Evolutionary conservation across 2,329 filamentous ascomycete species (phyloP).

Genomic region (Talaromyces piceae): DNA sequence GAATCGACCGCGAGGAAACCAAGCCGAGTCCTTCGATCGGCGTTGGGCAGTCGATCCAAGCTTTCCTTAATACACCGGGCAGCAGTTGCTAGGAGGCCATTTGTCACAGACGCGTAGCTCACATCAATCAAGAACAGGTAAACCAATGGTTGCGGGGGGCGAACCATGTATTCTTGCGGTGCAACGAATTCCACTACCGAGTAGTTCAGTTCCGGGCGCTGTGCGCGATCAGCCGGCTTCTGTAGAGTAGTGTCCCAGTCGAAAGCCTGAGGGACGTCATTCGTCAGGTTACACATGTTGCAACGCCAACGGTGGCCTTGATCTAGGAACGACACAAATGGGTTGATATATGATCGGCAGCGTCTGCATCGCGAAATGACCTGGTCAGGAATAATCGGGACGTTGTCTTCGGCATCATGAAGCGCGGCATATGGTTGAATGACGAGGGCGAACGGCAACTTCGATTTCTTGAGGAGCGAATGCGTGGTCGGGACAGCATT

Average conservation of each 20-base stretch:
- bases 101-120: constrained; percentile 82
- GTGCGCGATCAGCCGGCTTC: constrained; percentile 86
- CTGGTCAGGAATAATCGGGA: constrained; percentile 91
- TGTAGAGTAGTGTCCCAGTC: constrained; percentile 94
- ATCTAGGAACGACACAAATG: constrained; percentile 92
- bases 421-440: constrained; percentile 93
- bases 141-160: constrained; percentile 87
- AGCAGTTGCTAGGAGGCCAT: constrained; percentile 81
- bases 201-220: constrained; percentile 86
- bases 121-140: constrained; percentile 96
- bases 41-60: constrained; percentile 95
- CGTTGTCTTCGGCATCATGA: constrained; percentile 83
- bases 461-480: constrained; percentile 91
- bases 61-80: constrained; percentile 92
- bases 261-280: constrained; percentile 97
- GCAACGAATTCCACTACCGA: constrained; percentile 97
- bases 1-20: constrained; percentile 95
- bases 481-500: constrained; percentile 91
- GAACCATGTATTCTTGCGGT: constrained; percentile 98
- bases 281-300: constrained; percentile 99
- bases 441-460: constrained; percentile 86
- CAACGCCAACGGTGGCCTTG: constrained; percentile 97
- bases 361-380: constrained; percentile 94
- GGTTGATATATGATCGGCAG: constrained; percentile 96
- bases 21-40: constrained; percentile 81